These are phyloP conservation scores for Jatropha podagrica DNA, from an alignment of 441 rosid genomes.

Conservation along the genomic window DNA sequence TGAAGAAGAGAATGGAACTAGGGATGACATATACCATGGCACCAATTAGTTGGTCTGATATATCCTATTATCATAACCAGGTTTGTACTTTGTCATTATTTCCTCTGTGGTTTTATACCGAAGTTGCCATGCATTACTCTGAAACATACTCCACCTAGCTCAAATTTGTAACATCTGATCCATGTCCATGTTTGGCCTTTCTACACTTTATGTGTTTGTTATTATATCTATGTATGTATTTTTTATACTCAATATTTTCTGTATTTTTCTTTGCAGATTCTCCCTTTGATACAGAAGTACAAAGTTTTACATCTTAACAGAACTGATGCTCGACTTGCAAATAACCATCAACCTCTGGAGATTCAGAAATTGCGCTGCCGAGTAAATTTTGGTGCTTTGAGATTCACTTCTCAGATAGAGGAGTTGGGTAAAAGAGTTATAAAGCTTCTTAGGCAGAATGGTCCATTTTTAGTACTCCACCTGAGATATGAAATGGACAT, in stretches of 20 bases:
- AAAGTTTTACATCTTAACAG: slow-evolving; percentile 79
- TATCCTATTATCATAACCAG: slow-evolving; percentile 82
- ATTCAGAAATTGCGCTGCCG: slow-evolving; percentile 87
- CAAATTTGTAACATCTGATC: not conserved
- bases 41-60: slow-evolving; percentile 95
- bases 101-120: not conserved
- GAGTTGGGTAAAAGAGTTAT: slow-evolving; percentile 80
- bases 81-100: slow-evolving; percentile 30
- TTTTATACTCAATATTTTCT: slow-evolving; percentile 5
- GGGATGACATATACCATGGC: slow-evolving; percentile 79
- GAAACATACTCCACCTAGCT: not conserved
- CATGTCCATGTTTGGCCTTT: not conserved
- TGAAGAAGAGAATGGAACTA: slow-evolving; percentile 67
- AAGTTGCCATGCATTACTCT: not conserved
- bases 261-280: slow-evolving; percentile 55
- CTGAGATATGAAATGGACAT: slow-evolving; percentile 97
- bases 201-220: not conserved
- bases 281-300: slow-evolving; percentile 78
- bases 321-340: slow-evolving; percentile 88
- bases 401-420: slow-evolving; percentile 88
- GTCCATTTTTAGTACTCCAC: slow-evolving; percentile 83
- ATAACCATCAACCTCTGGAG: slow-evolving; percentile 65
- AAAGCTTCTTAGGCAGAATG: slow-evolving; percentile 65
- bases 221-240: not conserved
- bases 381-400: slow-evolving; percentile 76